Evolutionary conservation across 2,329 filamentous ascomycete species (phyloP), one percentile per base, ranked within the genome.

Genomic region (Plenodomus lindquistii): DNA sequence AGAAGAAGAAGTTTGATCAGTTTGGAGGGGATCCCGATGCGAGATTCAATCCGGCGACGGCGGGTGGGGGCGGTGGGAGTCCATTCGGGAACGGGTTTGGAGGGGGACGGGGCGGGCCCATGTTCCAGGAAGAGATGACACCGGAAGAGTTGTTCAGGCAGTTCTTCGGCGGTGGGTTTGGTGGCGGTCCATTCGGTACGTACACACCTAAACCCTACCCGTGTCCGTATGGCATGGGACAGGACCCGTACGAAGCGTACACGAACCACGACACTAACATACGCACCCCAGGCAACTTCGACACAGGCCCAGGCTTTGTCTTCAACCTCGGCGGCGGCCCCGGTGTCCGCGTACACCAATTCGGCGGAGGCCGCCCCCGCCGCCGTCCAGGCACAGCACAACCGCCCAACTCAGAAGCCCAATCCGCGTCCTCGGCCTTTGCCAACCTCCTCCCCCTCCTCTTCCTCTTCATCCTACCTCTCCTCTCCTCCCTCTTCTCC

Each of bases 131-230:
- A 46, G 91, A 97, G 70, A 89, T 99, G 62, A 96, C 89, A 45
- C 92, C 94, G 0, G 94, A 99, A 73, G 94, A 99, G 74, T 84
- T 99, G 79, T 99, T 99, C 77, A 87, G 93, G 69, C 85, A 93
- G 55, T 99, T 99, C 81, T 99, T 99, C 77, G 90, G 90, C 40
- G 91, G 89, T 36, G 86, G 83, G 11, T 71, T 71, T 40, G 85
- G 87, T 49, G 85, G 85, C 44, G 27, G 27, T 8, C 81, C 83
- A 15, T 86, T 89, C 66, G 87, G 88, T 76, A 83, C 75, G 72
- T 67, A 47, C 17, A 38, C 16, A 16, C 8, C 13, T 6, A 24
- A 24, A 6, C n/a, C 34, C 15, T 36, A n/a, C n/a, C 9, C 27
- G 9, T 31, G 9, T 18, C 15, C 17, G 15, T 36, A n/a, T 15